Evolutionary conservation across 2,329 filamentous ascomycete species (phyloP), one percentile per base, ranked within the genome.

Genomic region (Cercospora beticola): DNA sequence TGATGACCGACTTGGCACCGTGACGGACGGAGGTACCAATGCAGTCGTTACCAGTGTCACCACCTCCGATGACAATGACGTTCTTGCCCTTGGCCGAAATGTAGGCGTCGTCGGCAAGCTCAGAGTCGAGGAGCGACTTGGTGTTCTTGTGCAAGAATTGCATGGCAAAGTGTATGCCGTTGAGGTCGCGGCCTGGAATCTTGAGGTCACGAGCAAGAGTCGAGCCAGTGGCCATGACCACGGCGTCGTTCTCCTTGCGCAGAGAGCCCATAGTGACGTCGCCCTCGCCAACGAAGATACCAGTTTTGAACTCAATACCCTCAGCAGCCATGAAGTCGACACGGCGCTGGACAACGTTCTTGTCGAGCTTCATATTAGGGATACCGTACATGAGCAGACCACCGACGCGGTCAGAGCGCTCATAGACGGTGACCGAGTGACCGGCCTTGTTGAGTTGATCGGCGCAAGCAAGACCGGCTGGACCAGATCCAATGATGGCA

Each of bases 291-390:
- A 98, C 87, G 40, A 89, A 83, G 65, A 92, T 88, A 70, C 90
- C 88, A 33, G 92, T 91, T 81, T 92, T 89, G 83, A 97, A 97
- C 62, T 86, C 86, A 78, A 97, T 83, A 60, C 94, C 94, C 82
- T 97, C 94, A 3, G 89, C 87, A 65, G 91, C 92, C 92, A 97
- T 94, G 82, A 98, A 93, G 81, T 97, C 92, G 60, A 95, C 93
- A 80, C 94, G 92, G 63, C 94, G 92, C 86, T 97, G 94, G 69
- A 98, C 94, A 72, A 97, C 90, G 78, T 93, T 93, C 87, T 98
- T 98, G 84, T 98, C 94, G 52, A 98, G 91, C 86, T 98, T 98
- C 94, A 98, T 98, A 86, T 98, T 98, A 74, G 94, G 94, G 74
- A 98, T 98, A 74, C 94, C 94, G 79, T 98, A 97, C 94, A 97